Conservation (phyloP, 805 yeast species). For the Tetrapisispora arboricola region DNA sequence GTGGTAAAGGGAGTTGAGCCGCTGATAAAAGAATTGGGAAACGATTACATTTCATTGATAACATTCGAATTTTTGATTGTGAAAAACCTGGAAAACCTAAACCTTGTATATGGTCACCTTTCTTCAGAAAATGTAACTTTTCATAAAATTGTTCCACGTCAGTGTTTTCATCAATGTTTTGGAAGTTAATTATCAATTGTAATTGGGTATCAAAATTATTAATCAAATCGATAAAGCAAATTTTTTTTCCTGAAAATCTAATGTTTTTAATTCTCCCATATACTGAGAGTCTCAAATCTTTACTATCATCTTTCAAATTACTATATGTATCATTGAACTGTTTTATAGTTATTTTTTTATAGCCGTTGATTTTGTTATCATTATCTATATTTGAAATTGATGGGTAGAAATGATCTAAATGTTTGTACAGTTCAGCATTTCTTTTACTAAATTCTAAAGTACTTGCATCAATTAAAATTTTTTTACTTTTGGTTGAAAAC, state of each 20-base stretch:
- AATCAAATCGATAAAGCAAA: slow-evolving; percentile 24
- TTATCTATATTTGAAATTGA: slow-evolving; percentile 13
- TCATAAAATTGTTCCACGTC: background rate
- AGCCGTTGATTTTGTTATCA: background rate
- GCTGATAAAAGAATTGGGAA: slow-evolving; percentile 53
- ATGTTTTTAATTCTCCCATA: slow-evolving; percentile 23
- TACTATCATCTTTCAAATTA: slow-evolving; percentile 1
- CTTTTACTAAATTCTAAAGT: slow-evolving; percentile 16
- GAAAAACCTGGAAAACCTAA: slow-evolving; percentile 68
- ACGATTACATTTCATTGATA: slow-evolving; percentile 43
- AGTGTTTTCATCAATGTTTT: background rate
- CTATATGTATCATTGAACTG: slow-evolving; percentile 8
- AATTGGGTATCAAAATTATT: slow-evolving; percentile 7
- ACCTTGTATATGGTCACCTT: slow-evolving; percentile 64
- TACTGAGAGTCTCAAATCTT: background rate
- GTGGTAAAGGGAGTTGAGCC: slow-evolving; percentile 61
- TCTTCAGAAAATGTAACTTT: slow-evolving; percentile 32
- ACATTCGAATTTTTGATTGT: slow-evolving; percentile 22
- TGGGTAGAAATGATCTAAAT: slow-evolving; percentile 18
- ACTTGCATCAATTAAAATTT: slow-evolving; percentile 10
- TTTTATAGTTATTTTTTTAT: slow-evolving; percentile 6
- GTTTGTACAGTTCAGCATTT: slow-evolving; percentile 10
- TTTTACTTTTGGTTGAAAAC: slow-evolving; percentile 1
- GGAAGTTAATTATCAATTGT: slow-evolving; percentile 21
- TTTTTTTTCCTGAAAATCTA: slow-evolving; percentile 26